Evolutionary conservation across 129 eudicot genomes (phyloP).

Genomic region (Lonicera japonica): DNA sequence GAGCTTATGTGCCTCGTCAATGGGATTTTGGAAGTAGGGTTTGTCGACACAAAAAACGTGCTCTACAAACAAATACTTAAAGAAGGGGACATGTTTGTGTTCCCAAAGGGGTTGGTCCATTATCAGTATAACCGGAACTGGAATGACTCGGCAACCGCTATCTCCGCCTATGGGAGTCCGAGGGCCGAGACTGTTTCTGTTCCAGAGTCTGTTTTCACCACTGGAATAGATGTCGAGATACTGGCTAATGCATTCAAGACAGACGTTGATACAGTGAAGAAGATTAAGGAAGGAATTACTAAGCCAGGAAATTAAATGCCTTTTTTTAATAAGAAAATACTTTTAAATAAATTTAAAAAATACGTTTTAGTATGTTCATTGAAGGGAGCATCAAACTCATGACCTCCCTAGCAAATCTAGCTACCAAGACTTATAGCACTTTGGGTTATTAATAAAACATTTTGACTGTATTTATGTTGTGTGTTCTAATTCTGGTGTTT

Average conservation of each 20-base stretch:
- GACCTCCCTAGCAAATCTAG: too few species aligned
- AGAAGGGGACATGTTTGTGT: constrained; percentile 30
- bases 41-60: constrained; percentile 24
- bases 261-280: constrained; percentile 26
- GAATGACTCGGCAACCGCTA: constrained; percentile 16
- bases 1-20: constrained; percentile 11
- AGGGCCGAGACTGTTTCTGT: constrained; percentile 21
- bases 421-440: too few species aligned
- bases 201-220: constrained; percentile 23
- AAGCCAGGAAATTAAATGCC: too few species aligned
- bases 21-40: constrained; percentile 30
- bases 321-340: too few species aligned
- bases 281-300: constrained; percentile 7
- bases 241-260: constrained; percentile 28
- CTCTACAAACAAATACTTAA: constrained; percentile 22
- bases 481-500: too few species aligned
- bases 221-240: constrained; percentile 25
- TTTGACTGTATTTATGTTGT: too few species aligned
- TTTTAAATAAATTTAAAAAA: too few species aligned
- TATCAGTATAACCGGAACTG: constrained; percentile 28
- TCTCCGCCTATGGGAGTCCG: constrained; percentile 29
- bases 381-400: too few species aligned
- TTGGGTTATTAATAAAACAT: too few species aligned
- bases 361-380: too few species aligned
- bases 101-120: constrained; percentile 27